Percentiles rank a stretch among this genome's conserved stretches.
phyloP scores from a whole-genome alignment of 2,329 filamentous ascomycete genomes.

The Nothophaeocryptopus gaeumannii region DNA sequence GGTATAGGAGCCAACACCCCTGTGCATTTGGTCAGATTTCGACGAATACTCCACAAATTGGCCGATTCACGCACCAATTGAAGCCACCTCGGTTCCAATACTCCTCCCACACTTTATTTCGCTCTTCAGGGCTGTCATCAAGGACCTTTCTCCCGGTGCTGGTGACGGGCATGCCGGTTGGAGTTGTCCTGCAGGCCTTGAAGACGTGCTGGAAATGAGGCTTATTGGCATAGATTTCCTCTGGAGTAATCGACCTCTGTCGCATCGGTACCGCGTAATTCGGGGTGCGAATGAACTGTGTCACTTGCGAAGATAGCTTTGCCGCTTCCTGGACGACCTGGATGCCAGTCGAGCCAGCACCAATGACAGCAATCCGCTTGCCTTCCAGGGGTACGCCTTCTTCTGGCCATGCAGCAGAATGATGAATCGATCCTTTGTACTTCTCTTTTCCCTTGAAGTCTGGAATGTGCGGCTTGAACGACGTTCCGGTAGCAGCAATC shows the following conservation, averaged over 20 bases:
- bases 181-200: constrained; percentile 12
- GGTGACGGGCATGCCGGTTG: constrained; percentile 52
- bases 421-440: constrained; percentile 41
- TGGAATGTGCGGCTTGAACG: constrained; percentile 40
- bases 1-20: constrained; percentile 6
- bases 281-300: constrained; percentile 64
- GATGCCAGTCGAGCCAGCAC: constrained; percentile 39
- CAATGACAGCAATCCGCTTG: constrained; percentile 35
- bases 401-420: constrained; percentile 43
- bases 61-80: constrained; percentile 25
- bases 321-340: constrained; percentile 34
- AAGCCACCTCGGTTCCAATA: constrained; percentile 40
- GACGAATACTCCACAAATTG: background rate
- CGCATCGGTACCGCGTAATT: constrained; percentile 64
- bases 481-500: constrained; percentile 39
- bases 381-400: constrained; percentile 33
- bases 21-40: too few species aligned
- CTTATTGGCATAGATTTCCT: constrained; percentile 37
- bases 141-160: constrained; percentile 53
- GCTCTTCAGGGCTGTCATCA: constrained; percentile 38
- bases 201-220: constrained; percentile 10
- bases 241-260: constrained; percentile 46
- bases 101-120: constrained; percentile 36
- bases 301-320: constrained; percentile 40
- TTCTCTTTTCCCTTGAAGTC: constrained; percentile 36